Conservation (phyloP, 352 stramenopile genomes). For the Phytophthora podocarpi region DNA sequence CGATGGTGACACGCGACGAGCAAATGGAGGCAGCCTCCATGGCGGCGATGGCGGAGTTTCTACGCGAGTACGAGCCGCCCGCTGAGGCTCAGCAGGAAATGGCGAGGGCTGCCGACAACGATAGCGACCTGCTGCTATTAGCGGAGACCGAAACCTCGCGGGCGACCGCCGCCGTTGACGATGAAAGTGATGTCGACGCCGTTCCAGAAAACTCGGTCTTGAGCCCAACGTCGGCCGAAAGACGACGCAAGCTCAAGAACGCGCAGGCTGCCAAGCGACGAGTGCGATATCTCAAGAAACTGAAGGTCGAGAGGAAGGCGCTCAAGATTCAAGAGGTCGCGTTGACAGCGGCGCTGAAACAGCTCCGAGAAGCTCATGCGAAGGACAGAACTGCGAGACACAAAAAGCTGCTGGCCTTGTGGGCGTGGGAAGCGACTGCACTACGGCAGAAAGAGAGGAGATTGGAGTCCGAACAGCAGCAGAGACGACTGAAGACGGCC, state of each 20-base stretch:
- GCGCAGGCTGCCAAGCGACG: slow-evolving; percentile 20
- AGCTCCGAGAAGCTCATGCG: neutral
- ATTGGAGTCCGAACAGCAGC: slow-evolving; percentile 18
- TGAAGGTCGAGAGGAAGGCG: slow-evolving; percentile 21
- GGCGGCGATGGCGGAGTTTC: slow-evolving; percentile 19
- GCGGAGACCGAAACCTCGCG: slow-evolving; percentile 3
- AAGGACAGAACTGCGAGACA: slow-evolving; percentile 6
- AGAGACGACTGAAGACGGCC: slow-evolving; percentile 16
- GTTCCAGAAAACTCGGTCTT: too few species aligned
- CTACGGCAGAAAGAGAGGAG: slow-evolving; percentile 29
- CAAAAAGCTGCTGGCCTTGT: slow-evolving; percentile 21
- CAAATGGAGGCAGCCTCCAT: slow-evolving; percentile 18
- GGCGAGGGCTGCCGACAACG: too few species aligned
- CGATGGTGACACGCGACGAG: slow-evolving; percentile 15
- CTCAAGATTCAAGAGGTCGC: slow-evolving; percentile 27
- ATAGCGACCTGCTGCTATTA: slow-evolving; percentile 6
- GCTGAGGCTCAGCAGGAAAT: neutral
- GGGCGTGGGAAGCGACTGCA: slow-evolving; percentile 22
- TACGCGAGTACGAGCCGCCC: slow-evolving; percentile 23
- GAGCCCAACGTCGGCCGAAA: neutral
- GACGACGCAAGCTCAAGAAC: slow-evolving; percentile 17
- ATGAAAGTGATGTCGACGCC: too few species aligned
- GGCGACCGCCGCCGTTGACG: too few species aligned
- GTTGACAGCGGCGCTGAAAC: slow-evolving; percentile 14
- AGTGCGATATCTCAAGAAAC: slow-evolving; percentile 26